Evolutionary conservation across 164 flowering plant species (phyloP).

Genomic region (Akebia trifoliata): DNA sequence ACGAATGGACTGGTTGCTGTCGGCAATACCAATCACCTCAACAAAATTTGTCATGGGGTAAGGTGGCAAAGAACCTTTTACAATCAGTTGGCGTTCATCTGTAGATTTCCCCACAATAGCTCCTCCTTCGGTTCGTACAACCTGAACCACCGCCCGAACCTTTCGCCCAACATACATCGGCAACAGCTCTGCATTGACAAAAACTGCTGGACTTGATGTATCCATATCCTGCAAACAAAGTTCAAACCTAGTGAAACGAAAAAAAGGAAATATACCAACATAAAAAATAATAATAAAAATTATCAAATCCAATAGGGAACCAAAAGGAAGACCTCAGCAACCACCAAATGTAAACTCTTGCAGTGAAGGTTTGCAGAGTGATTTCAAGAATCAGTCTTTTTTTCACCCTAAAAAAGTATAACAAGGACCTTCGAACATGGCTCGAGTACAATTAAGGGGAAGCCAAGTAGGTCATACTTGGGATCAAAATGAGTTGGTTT

Average conservation of each 20-base stretch:
- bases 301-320: too few species aligned
- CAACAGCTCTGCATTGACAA: constrained; percentile 74
- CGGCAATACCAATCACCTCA: constrained; percentile 94
- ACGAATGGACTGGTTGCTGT: constrained; percentile 61
- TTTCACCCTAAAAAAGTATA: too few species aligned
- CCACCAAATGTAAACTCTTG: too few species aligned
- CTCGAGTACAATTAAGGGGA: too few species aligned
- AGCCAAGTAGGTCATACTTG: too few species aligned
- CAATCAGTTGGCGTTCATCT: constrained; percentile 58
- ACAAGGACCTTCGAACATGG: too few species aligned
- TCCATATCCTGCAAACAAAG: constrained; percentile 64
- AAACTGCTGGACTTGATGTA: constrained; percentile 72
- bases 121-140: constrained; percentile 53
- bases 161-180: constrained; percentile 54
- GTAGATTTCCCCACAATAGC: constrained; percentile 58
- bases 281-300: too few species aligned
- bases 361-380: too few species aligned
- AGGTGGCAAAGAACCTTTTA: constrained; percentile 51
- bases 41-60: constrained; percentile 51
- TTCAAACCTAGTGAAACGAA: too few species aligned
- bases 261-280: background rate
- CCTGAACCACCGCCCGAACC: constrained; percentile 75
- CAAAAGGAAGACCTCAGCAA: too few species aligned
- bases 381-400: too few species aligned
- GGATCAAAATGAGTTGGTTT: too few species aligned